Percentiles rank a stretch among this genome's conserved stretches.
Conservation (phyloP, 192 early-diverging fungal species). For the Backusella westeae region DNA sequence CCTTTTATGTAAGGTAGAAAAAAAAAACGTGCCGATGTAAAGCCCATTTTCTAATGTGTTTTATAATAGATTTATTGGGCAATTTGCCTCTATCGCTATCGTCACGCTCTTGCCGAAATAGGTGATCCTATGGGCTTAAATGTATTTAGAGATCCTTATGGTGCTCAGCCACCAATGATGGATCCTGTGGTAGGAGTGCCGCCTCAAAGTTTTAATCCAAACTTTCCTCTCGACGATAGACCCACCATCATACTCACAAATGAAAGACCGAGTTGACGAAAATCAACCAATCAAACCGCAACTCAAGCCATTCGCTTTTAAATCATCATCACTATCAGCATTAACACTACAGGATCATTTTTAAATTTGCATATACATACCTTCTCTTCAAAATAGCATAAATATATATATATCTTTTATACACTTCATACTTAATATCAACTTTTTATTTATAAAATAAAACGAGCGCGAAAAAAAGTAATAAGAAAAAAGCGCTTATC, state of each 20-base stretch:
- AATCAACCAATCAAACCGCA: neutral
- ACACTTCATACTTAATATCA: neutral
- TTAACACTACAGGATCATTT: neutral
- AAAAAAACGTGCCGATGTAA: neutral
- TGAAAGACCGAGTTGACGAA: neutral
- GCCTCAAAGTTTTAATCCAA: too few relatives aligned
- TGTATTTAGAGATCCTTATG: neutral
- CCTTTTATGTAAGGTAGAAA: conserved; percentile 26
- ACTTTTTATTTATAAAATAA: neutral
- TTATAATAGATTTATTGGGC: conserved; percentile 18
- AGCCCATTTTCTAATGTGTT: neutral
- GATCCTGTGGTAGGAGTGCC: neutral
- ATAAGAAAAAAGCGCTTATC: neutral
- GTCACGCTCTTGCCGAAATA: neutral
- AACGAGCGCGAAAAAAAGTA: neutral
- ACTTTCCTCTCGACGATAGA: neutral
- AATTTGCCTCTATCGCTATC: neutral
- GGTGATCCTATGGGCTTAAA: neutral
- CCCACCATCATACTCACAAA: neutral
- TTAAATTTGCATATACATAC: neutral
- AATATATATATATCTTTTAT: neutral
- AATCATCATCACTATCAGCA: neutral
- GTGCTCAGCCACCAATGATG: neutral
- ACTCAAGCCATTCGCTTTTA: neutral
- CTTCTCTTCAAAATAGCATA: too few relatives aligned